phyloP scores from a whole-genome alignment of 257 asterid species.

The Petrea volubilis region DNA sequence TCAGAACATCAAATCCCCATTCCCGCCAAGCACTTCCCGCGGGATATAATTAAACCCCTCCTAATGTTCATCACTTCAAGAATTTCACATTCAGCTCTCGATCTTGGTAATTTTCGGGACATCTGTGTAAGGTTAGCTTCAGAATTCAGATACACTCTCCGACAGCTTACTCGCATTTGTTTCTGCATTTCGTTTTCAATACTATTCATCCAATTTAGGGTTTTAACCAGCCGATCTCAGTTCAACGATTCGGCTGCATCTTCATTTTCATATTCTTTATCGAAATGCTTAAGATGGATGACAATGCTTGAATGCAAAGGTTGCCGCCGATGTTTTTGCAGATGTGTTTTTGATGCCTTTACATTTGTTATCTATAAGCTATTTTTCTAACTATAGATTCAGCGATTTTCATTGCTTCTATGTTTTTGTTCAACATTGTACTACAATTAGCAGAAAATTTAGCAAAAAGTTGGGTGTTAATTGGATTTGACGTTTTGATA shows the following conservation, averaged over 20 bases:
- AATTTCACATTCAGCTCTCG: neutral
- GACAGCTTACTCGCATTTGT: neutral
- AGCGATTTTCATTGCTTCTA: neutral
- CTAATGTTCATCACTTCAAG: neutral
- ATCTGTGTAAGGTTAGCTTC: conserved; percentile 17
- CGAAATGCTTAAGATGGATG: neutral
- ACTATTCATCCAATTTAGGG: neutral
- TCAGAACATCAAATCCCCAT: conserved; percentile 22
- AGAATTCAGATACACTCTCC: neutral
- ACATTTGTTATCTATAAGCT: neutral
- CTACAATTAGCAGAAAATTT: neutral
- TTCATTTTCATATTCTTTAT: neutral
- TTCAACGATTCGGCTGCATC: neutral
- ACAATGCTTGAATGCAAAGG: conserved; percentile 16
- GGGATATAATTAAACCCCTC: neutral
- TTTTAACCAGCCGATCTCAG: neutral
- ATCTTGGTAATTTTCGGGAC: neutral
- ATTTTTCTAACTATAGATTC: neutral
- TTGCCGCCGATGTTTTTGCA: neutral
- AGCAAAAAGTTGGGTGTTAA: neutral
- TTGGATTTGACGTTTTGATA: neutral
- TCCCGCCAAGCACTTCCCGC: conserved; percentile 53
- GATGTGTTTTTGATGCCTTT: neutral
- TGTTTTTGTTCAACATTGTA: neutral
- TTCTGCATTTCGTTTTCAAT: neutral